These are phyloP conservation scores for Trypanosoma lewisi DNA, from an alignment of 208 protist species.

Conservation along the genomic window DNA sequence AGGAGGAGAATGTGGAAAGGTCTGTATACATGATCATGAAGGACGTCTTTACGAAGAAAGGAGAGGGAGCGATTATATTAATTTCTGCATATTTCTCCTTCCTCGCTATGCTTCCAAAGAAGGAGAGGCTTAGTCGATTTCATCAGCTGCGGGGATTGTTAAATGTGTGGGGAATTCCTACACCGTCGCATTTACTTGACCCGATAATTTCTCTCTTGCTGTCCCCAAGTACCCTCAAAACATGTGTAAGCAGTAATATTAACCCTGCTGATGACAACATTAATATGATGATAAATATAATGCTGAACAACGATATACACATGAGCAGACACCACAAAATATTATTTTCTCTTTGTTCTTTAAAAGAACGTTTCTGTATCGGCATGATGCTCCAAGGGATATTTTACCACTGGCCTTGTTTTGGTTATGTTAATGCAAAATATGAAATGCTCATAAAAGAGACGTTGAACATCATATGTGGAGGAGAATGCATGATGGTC, in stretches of 20 bases:
- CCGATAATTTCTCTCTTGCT: conserved; percentile 41
- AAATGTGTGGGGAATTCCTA: conserved; percentile 22
- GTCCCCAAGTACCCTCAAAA: conserved; percentile 49
- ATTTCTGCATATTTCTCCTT: conserved; percentile 62
- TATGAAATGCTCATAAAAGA: conserved; percentile 48
- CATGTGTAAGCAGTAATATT: too few relatives aligned
- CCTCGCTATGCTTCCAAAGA: conserved; percentile 33
- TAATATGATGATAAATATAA: too few relatives aligned
- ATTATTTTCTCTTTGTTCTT: conserved; percentile 35
- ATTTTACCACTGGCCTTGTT: conserved; percentile 53
- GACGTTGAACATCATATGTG: conserved; percentile 45
- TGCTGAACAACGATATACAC: too few relatives aligned
- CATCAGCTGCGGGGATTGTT: conserved; percentile 32
- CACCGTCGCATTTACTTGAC: conserved; percentile 13
- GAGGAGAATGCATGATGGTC: conserved; percentile 45
- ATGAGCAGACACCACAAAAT: too few relatives aligned
- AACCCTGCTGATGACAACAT: too few relatives aligned
- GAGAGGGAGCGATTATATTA: conserved; percentile 60
- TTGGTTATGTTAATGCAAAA: conserved; percentile 48
- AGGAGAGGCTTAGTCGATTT: conserved; percentile 5
- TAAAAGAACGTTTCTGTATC: conserved; percentile 33
- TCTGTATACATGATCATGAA: conserved; percentile 16
- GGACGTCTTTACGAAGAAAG: conserved; percentile 30
- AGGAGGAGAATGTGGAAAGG: too few relatives aligned
- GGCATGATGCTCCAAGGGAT: conserved; percentile 32